Evolutionary conservation across 2,329 filamentous ascomycete genomes (phyloP), one percentile per base, ranked within the genome.

Genomic region (Phoma herbarum): DNA sequence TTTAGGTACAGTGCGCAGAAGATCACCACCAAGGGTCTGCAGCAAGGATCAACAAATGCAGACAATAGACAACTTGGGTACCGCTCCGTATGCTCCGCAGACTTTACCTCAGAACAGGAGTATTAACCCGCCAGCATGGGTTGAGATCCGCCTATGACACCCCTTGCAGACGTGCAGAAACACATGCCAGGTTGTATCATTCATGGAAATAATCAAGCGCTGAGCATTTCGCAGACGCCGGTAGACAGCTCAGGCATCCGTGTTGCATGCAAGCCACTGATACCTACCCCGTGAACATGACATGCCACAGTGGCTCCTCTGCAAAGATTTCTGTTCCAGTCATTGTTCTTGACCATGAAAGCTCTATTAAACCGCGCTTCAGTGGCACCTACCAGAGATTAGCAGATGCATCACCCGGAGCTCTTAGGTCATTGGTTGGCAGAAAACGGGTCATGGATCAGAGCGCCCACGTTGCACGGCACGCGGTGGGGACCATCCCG

Each of bases 401-500:
- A 12, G 23, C 14, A 26, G 16, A 25, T 22, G 20, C 14, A 2
- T 41, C 16, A 14, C 20, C 47, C 43, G 25, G 43, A 29, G 23
- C 52, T 23, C 16, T 18, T 28, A 9, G 28, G 7, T 28, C 25
- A 37, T 50, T 57, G 46, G 41, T 7, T 26, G 25, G 31, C 8
- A 42, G 16, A 31, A 10, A 26, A 3, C 22, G 35, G 28, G 3
- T 7, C 4, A 10, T 25, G 26, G 5, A 7, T 35, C 9, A 55
- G 4, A 22, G 23, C 44, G 44, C n/a, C 23, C 22, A 43, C 52
- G 28, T 49, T 43, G 23, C 26, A 57, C 25, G 41, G 53, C 47
- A 46, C 25, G 16, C 26, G 20, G 53, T 45, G 39, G 44, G 20
- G 25, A 48, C 35, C 45, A 12, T 44, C 37, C 37, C 52, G 52